Conservation (phyloP, 192 early-diverging fungal species). For the Podila minutissima region DNA sequence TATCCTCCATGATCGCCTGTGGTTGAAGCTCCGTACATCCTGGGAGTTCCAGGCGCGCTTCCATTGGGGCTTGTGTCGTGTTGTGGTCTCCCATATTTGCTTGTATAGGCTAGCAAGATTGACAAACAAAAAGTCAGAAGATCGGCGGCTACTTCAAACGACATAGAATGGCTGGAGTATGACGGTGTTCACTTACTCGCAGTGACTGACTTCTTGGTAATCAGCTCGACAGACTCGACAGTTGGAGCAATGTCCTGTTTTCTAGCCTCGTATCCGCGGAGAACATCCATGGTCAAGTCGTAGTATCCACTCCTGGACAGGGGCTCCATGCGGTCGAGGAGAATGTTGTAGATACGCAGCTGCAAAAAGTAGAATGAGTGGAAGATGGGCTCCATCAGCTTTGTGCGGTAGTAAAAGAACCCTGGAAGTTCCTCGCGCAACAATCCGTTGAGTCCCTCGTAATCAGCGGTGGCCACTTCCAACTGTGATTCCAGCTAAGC, state of each 20-base stretch:
- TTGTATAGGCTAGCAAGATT: slow-evolving; percentile 16
- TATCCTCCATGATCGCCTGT: slow-evolving; percentile 2
- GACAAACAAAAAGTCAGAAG: background rate
- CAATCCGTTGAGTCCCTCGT: slow-evolving; percentile 83
- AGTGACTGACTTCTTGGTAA: slow-evolving; percentile 41
- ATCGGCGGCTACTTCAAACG: background rate
- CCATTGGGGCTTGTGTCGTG: slow-evolving; percentile 1
- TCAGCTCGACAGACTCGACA: slow-evolving; percentile 41
- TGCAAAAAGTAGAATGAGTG: slow-evolving; percentile 87
- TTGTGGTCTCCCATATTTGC: slow-evolving; percentile 26
- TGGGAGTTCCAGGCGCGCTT: slow-evolving; percentile 7
- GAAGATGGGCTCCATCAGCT: slow-evolving; percentile 91
- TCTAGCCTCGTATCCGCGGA: slow-evolving; percentile 53
- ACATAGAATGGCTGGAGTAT: no score
- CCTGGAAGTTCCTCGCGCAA: slow-evolving; percentile 83
- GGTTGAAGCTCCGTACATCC: background rate
- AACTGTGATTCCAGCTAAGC: slow-evolving; percentile 72
- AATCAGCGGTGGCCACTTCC: slow-evolving; percentile 86
- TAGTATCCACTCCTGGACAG: slow-evolving; percentile 64
- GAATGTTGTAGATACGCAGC: slow-evolving; percentile 75
- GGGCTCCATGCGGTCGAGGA: slow-evolving; percentile 69
- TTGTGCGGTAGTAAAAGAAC: slow-evolving; percentile 76
- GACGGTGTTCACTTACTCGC: slow-evolving; percentile 18
- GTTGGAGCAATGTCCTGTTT: slow-evolving; percentile 37
- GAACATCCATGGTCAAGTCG: slow-evolving; percentile 58